Evolutionary conservation across 257 asterid genomes (phyloP).

Genomic region (Ballota nigra): DNA sequence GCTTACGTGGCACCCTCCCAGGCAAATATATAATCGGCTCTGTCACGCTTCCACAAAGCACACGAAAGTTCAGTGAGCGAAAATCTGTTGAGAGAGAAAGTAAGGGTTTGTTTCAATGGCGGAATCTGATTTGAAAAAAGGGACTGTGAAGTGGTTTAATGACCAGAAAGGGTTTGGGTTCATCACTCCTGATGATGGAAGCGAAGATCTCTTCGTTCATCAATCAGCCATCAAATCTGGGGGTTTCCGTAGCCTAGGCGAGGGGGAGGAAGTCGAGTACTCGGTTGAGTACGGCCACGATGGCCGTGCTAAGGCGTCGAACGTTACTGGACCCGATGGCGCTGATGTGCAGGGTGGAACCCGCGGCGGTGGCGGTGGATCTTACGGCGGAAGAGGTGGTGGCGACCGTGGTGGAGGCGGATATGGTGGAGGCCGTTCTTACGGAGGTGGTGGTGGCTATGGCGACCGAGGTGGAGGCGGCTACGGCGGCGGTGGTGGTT

Average conservation of each 20-base stretch:
- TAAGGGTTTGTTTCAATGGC: slow-evolving; percentile 46
- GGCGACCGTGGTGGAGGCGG: slow-evolving; percentile 15
- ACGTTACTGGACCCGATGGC: slow-evolving; percentile 60
- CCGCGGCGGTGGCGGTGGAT: slow-evolving; percentile 37
- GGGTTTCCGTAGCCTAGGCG: slow-evolving; percentile 68
- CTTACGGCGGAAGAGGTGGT: slow-evolving; percentile 23
- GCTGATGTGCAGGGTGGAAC: slow-evolving; percentile 49
- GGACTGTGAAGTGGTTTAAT: slow-evolving; percentile 80
- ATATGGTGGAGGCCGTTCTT: slow-evolving; percentile 35
- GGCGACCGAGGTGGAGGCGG: slow-evolving; percentile 33
- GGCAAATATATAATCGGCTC: slow-evolving; percentile 8
- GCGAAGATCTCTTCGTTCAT: slow-evolving; percentile 86
- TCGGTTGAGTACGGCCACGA: slow-evolving; percentile 45
- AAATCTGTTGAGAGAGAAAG: slow-evolving; percentile 8
- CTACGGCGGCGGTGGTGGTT: slow-evolving; percentile 16
- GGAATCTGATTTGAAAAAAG: slow-evolving; percentile 44
- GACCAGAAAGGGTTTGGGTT: slow-evolving; percentile 83
- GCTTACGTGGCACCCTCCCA: slow-evolving; percentile 23
- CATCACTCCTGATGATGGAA: slow-evolving; percentile 80
- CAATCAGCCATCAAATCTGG: slow-evolving; percentile 69
- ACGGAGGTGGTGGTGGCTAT: slow-evolving; percentile 19
- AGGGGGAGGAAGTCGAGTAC: slow-evolving; percentile 71
- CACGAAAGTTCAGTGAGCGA: not conserved
- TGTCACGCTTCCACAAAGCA: not conserved
- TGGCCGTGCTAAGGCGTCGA: slow-evolving; percentile 57